These are phyloP conservation scores for Petunia axillaris DNA, from an alignment of 257 asterid species.

Conservation along the genomic window DNA sequence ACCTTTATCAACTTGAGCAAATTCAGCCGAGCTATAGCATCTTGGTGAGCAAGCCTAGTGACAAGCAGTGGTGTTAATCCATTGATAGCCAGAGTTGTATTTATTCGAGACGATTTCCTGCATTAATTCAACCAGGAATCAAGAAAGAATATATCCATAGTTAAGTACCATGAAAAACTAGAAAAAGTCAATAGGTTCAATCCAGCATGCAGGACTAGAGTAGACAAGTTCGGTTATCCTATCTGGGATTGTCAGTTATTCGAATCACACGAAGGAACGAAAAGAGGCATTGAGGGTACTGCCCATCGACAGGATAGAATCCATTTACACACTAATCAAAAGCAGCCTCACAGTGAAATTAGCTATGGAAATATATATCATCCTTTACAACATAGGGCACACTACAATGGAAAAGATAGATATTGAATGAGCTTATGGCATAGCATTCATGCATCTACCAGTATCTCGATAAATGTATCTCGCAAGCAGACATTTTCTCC, in stretches of 20 bases:
- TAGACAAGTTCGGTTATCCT: background rate
- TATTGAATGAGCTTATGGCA: no score
- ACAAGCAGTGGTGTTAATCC: slow-evolving; percentile 93
- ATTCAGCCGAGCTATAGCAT: slow-evolving; percentile 95
- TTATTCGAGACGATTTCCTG: slow-evolving; percentile 97
- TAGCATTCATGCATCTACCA: background rate
- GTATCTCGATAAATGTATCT: background rate
- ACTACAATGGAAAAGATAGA: no score
- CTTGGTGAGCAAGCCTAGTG: slow-evolving; percentile 87
- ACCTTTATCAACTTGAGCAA: slow-evolving; percentile 94
- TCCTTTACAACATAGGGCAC: background rate
- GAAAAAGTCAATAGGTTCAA: background rate
- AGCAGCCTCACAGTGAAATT: background rate
- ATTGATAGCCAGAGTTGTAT: slow-evolving; percentile 91
- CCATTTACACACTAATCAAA: background rate
- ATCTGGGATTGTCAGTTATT: background rate
- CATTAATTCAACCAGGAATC: slow-evolving; percentile 34
- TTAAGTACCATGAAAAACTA: background rate
- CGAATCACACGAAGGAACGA: background rate
- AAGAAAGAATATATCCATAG: slow-evolving; percentile 20
- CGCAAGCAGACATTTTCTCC: background rate
- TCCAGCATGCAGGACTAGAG: background rate
- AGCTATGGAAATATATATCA: background rate
- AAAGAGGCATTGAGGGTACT: background rate
- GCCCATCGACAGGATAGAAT: background rate